phyloP scores from a whole-genome alignment of 2,329 filamentous ascomycete species.

The Emericellopsis cladophorae region DNA sequence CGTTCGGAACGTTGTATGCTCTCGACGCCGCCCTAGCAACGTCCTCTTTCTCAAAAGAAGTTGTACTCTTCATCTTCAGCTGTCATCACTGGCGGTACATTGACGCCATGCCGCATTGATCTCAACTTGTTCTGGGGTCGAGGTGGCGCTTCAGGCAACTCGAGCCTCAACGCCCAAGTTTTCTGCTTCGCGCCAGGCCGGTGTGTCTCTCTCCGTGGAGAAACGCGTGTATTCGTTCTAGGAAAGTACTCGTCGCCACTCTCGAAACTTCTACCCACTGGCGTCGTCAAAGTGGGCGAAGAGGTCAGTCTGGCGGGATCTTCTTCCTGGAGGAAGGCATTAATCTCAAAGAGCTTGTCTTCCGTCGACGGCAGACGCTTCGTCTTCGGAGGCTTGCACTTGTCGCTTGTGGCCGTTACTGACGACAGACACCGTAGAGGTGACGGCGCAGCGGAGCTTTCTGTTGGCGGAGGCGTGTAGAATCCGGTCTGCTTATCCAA shows the following conservation, averaged over 20 bases:
- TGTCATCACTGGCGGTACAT: background rate
- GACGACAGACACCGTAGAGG: background rate
- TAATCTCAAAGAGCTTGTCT: constrained; percentile 1
- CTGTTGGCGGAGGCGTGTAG: background rate
- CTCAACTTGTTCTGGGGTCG: no score
- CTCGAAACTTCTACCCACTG: background rate
- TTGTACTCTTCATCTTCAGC: background rate
- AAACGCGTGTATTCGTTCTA: background rate
- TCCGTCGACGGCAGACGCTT: background rate
- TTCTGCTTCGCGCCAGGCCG: no score
- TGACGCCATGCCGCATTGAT: background rate
- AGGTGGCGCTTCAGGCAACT: background rate
- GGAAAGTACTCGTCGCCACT: background rate
- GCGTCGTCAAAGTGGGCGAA: background rate
- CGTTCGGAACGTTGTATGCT: no score
- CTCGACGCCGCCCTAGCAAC: no score
- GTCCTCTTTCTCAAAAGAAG: background rate
- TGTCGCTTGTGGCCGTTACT: background rate
- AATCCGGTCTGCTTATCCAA: background rate
- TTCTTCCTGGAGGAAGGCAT: background rate
- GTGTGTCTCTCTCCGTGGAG: no score
- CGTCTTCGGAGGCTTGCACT: background rate
- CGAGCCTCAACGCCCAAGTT: background rate
- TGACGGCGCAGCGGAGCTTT: background rate
- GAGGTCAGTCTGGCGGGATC: background rate